Evolutionary conservation across 2,329 filamentous ascomycete species (phyloP).

Genomic region (Aureobasidium sp.): DNA sequence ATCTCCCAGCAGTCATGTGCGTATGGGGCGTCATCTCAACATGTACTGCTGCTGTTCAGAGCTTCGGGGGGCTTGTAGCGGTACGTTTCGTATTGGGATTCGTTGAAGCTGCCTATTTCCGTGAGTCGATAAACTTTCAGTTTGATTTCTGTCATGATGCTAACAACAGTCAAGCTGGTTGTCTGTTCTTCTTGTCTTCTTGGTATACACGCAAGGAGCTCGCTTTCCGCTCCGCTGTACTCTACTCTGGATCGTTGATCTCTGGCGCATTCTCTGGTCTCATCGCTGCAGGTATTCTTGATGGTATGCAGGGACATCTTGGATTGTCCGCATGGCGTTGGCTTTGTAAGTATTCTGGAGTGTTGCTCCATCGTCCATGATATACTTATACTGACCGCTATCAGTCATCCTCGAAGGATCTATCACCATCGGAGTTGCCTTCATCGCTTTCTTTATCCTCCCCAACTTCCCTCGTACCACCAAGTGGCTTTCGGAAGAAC

Average conservation of each 20-base stretch:
- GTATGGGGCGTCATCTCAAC: constrained; percentile 28
- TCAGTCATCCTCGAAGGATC: constrained; percentile 30
- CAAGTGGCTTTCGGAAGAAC: constrained; percentile 24
- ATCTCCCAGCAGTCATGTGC: constrained; percentile 25
- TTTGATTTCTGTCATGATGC: background rate
- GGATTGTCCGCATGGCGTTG: constrained; percentile 30
- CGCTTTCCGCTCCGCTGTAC: constrained; percentile 42
- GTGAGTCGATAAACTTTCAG: background rate
- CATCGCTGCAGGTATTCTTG: constrained; percentile 44
- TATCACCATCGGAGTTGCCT: constrained; percentile 28
- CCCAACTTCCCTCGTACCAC: constrained; percentile 30
- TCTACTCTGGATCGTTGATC: constrained; percentile 44
- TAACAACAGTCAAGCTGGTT: constrained; percentile 24
- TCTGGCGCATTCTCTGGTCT: constrained; percentile 45
- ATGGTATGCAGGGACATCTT: constrained; percentile 27
- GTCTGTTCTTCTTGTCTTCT: constrained; percentile 41
- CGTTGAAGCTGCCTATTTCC: too few relatives aligned
- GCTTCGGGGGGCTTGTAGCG: constrained; percentile 28
- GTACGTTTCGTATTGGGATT: constrained; percentile 26
- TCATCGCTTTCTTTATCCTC: constrained; percentile 26
- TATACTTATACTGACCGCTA: background rate
- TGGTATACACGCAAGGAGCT: constrained; percentile 49
- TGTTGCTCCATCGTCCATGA: background rate
- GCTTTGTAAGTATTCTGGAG: constrained; percentile 15
- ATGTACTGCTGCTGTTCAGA: constrained; percentile 26